A percentile compares a stretch with the other conserved stretches of the same genome.
Evolutionary conservation across 331 rosid genomes (phyloP).

Genomic region (Pyrus hybrid): DNA sequence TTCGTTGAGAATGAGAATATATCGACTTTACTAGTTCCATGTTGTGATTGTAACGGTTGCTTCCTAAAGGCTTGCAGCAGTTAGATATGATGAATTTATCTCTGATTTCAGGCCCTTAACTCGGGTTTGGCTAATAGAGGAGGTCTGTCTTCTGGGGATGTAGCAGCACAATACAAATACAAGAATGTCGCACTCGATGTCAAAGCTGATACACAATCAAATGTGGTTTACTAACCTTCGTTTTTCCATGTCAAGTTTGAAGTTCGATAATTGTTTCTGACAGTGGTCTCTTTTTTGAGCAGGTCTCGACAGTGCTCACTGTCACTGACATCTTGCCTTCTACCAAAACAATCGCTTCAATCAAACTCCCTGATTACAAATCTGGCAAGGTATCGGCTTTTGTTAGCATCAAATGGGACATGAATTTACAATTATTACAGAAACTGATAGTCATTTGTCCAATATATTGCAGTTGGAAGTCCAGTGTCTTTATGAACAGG

Average conservation of each 20-base stretch:
- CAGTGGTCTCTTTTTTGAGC: conserved; percentile 13
- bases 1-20: too few relatives aligned
- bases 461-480: conserved; percentile 48
- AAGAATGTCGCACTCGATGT: conserved; percentile 34
- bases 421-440: neutral
- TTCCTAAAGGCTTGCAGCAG: too few relatives aligned
- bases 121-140: conserved; percentile 54
- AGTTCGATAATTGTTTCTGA: neutral
- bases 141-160: conserved; percentile 52
- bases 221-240: conserved; percentile 24
- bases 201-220: conserved; percentile 57
- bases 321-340: conserved; percentile 41
- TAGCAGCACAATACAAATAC: conserved; percentile 34
- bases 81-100: neutral
- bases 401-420: neutral
- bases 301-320: conserved; percentile 47
- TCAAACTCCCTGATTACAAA: conserved; percentile 50
- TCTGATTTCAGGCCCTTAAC: conserved; percentile 40
- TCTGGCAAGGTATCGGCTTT: conserved; percentile 57
- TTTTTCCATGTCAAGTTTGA: neutral
- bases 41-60: too few relatives aligned
- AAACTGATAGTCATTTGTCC: neutral
- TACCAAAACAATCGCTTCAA: conserved; percentile 42
- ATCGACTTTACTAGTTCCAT: too few relatives aligned
- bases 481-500: conserved; percentile 62